These are phyloP conservation scores for Wallacemonas collosoma DNA, from an alignment of 208 protist species.

Conservation along the genomic window DNA sequence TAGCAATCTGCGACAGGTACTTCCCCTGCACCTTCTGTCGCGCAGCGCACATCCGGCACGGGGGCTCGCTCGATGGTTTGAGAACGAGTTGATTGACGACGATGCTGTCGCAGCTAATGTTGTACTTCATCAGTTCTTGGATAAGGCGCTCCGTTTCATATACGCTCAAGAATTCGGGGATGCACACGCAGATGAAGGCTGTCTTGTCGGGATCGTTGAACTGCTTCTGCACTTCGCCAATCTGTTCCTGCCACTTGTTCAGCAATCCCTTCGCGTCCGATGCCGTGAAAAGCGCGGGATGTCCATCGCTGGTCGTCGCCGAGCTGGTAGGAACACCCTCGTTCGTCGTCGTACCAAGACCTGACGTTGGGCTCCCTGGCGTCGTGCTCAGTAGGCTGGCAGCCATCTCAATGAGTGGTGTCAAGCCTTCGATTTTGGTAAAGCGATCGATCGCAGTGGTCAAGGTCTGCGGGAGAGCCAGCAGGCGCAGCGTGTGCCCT, in stretches of 20 bases:
- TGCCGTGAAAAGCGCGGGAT: constrained; percentile 11
- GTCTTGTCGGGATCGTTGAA: constrained; percentile 83
- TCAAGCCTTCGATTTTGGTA: constrained; percentile 44
- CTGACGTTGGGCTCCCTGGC: not conserved
- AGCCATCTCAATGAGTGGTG: constrained; percentile 44
- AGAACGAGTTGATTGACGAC: constrained; percentile 96
- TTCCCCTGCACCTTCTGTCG: constrained; percentile 94
- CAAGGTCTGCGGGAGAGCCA: constrained; percentile 89
- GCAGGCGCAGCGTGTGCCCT: constrained; percentile 97
- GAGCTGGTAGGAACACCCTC: not conserved
- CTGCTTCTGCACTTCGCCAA: constrained; percentile 59
- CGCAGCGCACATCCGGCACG: constrained; percentile 89
- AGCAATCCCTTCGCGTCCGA: constrained; percentile 30
- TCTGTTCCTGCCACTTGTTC: constrained; percentile 35
- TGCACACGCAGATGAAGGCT: constrained; percentile 98
- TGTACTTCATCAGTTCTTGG: constrained; percentile 96
- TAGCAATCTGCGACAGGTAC: constrained; percentile 95
- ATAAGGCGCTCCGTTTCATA: constrained; percentile 99
- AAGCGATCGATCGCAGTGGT: constrained; percentile 57
- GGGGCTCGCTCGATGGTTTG: constrained; percentile 44
- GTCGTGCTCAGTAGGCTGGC: constrained; percentile 26
- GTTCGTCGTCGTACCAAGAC: not conserved
- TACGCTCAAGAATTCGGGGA: constrained; percentile 98
- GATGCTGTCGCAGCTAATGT: constrained; percentile 96
- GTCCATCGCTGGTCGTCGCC: not conserved